A percentile compares a stretch with the other conserved stretches of the same genome.
Evolutionary conservation across 257 asterid species (phyloP).

Genomic region (Eucommia ulmoides): DNA sequence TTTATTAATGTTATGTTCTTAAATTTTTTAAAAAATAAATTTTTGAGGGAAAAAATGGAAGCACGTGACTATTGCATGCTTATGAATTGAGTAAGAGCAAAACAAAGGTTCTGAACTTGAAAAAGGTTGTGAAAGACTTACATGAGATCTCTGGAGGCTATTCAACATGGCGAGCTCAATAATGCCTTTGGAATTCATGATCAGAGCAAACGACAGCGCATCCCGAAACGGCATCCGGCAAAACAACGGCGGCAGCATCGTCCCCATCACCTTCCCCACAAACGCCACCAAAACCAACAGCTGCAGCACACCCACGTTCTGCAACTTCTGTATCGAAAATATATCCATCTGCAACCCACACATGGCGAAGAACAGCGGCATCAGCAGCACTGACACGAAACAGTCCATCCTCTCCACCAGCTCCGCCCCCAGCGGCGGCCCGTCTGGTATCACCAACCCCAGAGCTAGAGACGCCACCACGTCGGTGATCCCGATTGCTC

Average conservation of each 20-base stretch:
- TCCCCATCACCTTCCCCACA: conserved; percentile 42
- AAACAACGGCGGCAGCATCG: conserved; percentile 44
- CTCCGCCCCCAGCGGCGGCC: conserved; percentile 56
- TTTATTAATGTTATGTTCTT: too few relatives aligned
- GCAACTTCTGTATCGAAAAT: conserved; percentile 23
- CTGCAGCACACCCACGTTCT: conserved; percentile 37
- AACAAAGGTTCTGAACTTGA: too few relatives aligned
- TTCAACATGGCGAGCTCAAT: conserved; percentile 52
- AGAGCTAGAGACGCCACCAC: conserved; percentile 31
- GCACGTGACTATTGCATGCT: too few relatives aligned
- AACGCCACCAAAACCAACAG: conserved; percentile 46
- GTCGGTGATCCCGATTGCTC: conserved; percentile 40
- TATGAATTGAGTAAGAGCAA: too few relatives aligned
- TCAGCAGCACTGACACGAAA: conserved; percentile 35
- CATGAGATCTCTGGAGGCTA: conserved; percentile 26
- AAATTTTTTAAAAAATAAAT: too few relatives aligned
- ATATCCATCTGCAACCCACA: conserved; percentile 48
- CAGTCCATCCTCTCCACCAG: conserved; percentile 54
- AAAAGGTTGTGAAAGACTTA: too few relatives aligned
- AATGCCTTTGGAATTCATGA: conserved; percentile 68
- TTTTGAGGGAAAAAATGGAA: too few relatives aligned
- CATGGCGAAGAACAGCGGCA: conserved; percentile 44
- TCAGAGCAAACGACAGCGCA: conserved; percentile 55
- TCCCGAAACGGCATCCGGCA: conserved; percentile 53
- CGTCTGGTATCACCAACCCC: conserved; percentile 54